These are phyloP conservation scores for Fonsecaea nubica DNA, from an alignment of 2,329 filamentous ascomycete genomes.

Conservation along the genomic window DNA sequence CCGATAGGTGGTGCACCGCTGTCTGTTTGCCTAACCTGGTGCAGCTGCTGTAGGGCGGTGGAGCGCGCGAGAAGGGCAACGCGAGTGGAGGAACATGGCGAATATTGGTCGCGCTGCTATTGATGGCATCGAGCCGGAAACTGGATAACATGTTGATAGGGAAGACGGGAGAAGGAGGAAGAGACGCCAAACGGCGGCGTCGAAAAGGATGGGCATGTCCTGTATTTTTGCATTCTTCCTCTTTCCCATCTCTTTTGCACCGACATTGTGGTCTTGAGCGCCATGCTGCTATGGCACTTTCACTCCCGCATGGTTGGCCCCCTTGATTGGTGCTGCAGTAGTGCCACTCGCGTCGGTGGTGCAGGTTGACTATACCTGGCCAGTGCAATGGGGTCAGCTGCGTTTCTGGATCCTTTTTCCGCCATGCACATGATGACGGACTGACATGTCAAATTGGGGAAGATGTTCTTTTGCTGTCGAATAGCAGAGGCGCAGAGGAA, in stretches of 20 bases:
- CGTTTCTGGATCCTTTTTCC: background rate
- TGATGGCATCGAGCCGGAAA: background rate
- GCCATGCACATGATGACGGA: background rate
- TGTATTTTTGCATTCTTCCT: background rate
- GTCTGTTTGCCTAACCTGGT: background rate
- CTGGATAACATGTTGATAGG: background rate
- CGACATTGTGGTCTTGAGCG: background rate
- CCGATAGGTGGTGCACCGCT: background rate
- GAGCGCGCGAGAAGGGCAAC: background rate
- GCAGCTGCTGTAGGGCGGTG: background rate
- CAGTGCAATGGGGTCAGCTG: background rate
- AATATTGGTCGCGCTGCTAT: background rate
- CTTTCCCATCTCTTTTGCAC: background rate
- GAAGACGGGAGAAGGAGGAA: background rate
- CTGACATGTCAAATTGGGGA: background rate
- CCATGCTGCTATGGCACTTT: background rate
- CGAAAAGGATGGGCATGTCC: background rate
- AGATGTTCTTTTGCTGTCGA: background rate
- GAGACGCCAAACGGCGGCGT: background rate
- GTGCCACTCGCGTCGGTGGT: no score
- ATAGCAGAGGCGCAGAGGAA: background rate
- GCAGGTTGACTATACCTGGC: background rate
- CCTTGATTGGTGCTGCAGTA: no score
- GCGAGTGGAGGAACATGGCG: background rate
- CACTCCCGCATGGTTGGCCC: no score